Evolutionary conservation across 2,329 filamentous ascomycete genomes (phyloP).

Genomic region (Talaromyces albobiverticillius): DNA sequence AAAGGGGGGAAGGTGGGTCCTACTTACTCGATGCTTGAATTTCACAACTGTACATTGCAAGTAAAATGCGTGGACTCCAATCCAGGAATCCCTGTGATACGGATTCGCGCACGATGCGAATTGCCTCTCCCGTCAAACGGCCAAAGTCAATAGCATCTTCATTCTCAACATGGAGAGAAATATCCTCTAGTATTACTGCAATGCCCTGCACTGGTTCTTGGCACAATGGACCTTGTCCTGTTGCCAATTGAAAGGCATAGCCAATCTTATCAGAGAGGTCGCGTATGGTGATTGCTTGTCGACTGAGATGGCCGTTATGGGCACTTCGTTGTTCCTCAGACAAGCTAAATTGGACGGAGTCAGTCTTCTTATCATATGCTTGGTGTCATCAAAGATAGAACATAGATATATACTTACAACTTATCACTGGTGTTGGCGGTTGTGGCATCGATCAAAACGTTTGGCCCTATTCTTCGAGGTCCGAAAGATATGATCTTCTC

Average conservation of each 20-base stretch:
- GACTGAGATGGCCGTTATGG: constrained; percentile 24
- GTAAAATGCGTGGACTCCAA: constrained; percentile 91
- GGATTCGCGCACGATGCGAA: constrained; percentile 81
- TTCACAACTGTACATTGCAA: constrained; percentile 97
- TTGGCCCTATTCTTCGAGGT: constrained; percentile 78
- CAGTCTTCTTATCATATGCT: constrained; percentile 2
- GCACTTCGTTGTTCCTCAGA: constrained; percentile 33
- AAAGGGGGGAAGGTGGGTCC: no score
- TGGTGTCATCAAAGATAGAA: background rate
- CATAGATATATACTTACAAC: constrained; percentile 53
- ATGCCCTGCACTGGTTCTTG: constrained; percentile 91
- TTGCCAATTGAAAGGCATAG: constrained; percentile 92
- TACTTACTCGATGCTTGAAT: constrained; percentile 87
- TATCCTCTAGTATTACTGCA: constrained; percentile 82
- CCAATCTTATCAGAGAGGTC: constrained; percentile 86
- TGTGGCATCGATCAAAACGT: constrained; percentile 83
- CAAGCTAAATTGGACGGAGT: constrained; percentile 28
- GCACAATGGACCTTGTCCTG: constrained; percentile 83
- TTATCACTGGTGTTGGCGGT: constrained; percentile 67
- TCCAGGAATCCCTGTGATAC: constrained; percentile 85
- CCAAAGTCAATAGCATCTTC: constrained; percentile 60
- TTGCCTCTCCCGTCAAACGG: constrained; percentile 86
- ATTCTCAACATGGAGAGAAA: constrained; percentile 50
- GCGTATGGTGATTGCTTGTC: constrained; percentile 43
- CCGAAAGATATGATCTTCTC: constrained; percentile 89